Evolutionary conservation across 2,329 filamentous ascomycete genomes (phyloP), one percentile per base, ranked within the genome.

Genomic region (Emydomyces testavorans): DNA sequence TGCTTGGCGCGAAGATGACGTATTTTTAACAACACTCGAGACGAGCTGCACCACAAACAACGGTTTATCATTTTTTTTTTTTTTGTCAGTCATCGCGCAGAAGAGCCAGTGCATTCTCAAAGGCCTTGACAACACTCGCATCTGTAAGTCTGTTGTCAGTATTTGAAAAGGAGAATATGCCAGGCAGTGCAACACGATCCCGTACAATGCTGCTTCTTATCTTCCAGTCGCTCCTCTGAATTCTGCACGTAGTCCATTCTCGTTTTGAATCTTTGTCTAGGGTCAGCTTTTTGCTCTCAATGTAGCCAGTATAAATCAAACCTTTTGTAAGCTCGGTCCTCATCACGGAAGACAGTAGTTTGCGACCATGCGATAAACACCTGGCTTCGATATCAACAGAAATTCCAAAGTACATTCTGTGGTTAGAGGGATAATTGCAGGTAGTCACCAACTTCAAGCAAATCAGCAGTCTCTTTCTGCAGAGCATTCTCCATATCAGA

Each of bases 141-240:
- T 70, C 69, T 69, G 47, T 52, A 54, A 23, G n/a, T 2, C 6
- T 26, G 37, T 20, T 28, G 40, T 46, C 29, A 52, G 51, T 20
- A 46, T 43, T 24, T 28, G 6, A 16, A 26, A 38, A 3, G 21
- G 4, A 26, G 13, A 8, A 39, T 6, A 43, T 15, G 32, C 6
- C 2, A 8, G 13, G 16, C 11, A 35, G 7, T 13, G 16, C n/a
- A 24, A 52, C 36, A 15, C 18, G 15, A 15, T 29, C 24, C 68
- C 83, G 69, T 69, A 94, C 88, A 85, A 58, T 94, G 88, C 52
- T 81, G 73, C 59, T 88, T 83, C 61, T 83, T 92, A 55, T 82
- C 75, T 46, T 80, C 78, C 49, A 94, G 71, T 21, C 73, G 76
- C 32, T 78, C 71, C 62, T 94, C 89, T 0, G 82, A 78, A 36